Conservation (phyloP, 1,139 yeast genomes). For the Magnusiomyces fungicola region DNA sequence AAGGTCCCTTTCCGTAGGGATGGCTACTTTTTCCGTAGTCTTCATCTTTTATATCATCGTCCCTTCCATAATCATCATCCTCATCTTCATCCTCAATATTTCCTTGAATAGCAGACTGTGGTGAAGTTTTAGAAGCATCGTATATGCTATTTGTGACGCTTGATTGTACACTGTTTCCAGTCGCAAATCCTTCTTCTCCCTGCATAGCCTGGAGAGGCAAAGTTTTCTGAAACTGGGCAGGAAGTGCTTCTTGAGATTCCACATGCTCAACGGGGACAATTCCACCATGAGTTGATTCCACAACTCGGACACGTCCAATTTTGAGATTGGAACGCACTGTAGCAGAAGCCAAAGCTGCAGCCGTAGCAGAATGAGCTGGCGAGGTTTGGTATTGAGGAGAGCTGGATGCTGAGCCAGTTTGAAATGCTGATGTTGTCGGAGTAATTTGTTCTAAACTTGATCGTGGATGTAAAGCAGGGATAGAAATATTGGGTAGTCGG, state of each 20-base stretch:
- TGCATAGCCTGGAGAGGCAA: not conserved
- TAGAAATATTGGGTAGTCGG: no score
- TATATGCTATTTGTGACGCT: not conserved
- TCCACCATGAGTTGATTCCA: not conserved
- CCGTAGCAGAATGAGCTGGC: not conserved
- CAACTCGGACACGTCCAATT: not conserved
- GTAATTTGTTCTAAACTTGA: no score
- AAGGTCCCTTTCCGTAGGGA: no score
- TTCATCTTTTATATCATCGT: not conserved
- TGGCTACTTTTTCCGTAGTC: not conserved
- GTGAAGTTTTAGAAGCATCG: no score
- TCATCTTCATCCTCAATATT: conserved; percentile 1
- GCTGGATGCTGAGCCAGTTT: not conserved
- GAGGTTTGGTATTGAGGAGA: not conserved
- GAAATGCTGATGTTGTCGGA: not conserved
- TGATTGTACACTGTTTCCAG: not conserved
- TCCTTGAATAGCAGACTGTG: not conserved
- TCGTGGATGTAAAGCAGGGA: no score
- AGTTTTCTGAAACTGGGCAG: not conserved
- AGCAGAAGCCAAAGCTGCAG: not conserved
- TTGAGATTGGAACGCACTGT: not conserved
- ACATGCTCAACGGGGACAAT: no score
- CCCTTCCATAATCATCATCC: not conserved
- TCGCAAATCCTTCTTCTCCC: not conserved
- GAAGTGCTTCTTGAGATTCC: not conserved